phyloP scores from a whole-genome alignment of 306 rosid species.

The Phaseolus lunatus region DNA sequence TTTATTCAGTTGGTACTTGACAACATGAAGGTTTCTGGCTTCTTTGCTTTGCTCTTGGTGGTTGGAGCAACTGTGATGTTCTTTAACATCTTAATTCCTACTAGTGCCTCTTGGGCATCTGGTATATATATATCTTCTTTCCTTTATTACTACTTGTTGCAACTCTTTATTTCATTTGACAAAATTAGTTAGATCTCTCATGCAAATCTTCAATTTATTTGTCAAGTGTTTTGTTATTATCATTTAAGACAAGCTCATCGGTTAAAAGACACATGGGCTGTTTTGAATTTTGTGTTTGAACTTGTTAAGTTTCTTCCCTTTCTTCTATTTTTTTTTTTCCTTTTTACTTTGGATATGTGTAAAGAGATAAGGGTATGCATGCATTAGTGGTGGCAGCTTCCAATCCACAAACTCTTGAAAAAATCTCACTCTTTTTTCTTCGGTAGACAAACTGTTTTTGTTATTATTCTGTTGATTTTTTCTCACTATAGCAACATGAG shows the following conservation, averaged over 20 bases:
- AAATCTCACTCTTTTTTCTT: neutral
- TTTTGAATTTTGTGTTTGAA: neutral
- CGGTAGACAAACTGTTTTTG: neutral
- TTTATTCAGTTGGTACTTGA: neutral
- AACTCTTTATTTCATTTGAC: neutral
- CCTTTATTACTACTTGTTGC: neutral
- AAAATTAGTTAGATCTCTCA: neutral
- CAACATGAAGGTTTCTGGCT: slow-evolving; percentile 70
- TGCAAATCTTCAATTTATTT: neutral
- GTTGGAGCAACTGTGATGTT: slow-evolving; percentile 44
- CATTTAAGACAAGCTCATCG: neutral
- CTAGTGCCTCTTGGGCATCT: slow-evolving; percentile 36
- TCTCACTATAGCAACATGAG: too few species aligned
- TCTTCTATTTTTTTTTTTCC: neutral
- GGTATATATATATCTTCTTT: slow-evolving; percentile 50
- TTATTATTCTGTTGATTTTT: neutral
- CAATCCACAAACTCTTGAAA: neutral
- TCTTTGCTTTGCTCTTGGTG: slow-evolving; percentile 55
- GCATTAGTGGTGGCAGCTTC: slow-evolving; percentile 26
- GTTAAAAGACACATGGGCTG: neutral
- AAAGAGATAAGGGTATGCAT: slow-evolving; percentile 29
- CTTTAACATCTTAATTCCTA: slow-evolving; percentile 46
- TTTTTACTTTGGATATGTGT: too few species aligned
- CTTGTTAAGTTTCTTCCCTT: neutral
- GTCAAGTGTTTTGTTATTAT: neutral